Percentiles rank a stretch among this genome's conserved stretches.
Evolutionary conservation across 345 rosid genomes (phyloP).

Genomic region (Anastatica hierochuntica): DNA sequence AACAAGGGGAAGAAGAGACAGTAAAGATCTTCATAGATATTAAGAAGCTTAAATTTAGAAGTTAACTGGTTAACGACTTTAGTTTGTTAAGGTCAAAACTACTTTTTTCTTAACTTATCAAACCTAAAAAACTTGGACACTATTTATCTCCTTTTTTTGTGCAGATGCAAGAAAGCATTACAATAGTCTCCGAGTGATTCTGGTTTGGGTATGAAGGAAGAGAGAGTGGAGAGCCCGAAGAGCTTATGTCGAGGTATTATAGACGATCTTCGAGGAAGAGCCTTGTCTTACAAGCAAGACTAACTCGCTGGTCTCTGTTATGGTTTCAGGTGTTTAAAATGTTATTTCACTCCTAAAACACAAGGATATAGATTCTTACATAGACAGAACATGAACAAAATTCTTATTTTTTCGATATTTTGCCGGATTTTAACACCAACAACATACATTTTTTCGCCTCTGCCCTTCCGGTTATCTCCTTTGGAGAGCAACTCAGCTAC

Average conservation of each 20-base stretch:
- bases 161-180: too few relatives aligned
- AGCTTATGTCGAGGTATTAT: conserved; percentile 43
- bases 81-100: too few relatives aligned
- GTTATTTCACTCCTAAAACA: neutral
- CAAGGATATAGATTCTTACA: neutral
- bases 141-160: too few relatives aligned
- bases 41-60: too few relatives aligned
- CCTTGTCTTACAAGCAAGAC: conserved; percentile 55
- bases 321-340: conserved; percentile 36
- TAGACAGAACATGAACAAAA: neutral
- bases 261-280: conserved; percentile 48
- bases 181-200: conserved; percentile 3
- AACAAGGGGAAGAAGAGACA: too few relatives aligned
- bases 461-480: conserved; percentile 75
- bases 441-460: conserved; percentile 79
- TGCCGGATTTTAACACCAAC: conserved; percentile 73
- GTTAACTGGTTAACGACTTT: too few relatives aligned
- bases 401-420: neutral
- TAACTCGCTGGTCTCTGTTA: conserved; percentile 48
- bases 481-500: conserved; percentile 73
- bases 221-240: conserved; percentile 35
- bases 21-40: too few relatives aligned
- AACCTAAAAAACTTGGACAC: too few relatives aligned
- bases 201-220: conserved; percentile 8
- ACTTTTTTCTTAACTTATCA: too few relatives aligned